Conservation (phyloP, 2,329 filamentous ascomycete genomes). For the Didymella keratinophila region DNA sequence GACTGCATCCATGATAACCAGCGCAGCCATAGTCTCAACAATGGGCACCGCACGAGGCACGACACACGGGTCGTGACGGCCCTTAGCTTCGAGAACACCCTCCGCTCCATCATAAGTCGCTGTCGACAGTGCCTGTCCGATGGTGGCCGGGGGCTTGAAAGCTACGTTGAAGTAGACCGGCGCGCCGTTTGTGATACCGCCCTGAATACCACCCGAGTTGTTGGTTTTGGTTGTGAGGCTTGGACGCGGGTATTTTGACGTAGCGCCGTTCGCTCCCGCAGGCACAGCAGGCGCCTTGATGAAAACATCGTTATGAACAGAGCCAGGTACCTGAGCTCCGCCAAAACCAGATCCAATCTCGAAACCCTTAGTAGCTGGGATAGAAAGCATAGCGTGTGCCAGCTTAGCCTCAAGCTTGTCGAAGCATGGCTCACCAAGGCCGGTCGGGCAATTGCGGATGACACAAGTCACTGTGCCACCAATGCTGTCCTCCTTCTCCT, state of each 20-base stretch:
- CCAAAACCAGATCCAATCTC: constrained; percentile 93
- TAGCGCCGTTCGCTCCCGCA: constrained; percentile 54
- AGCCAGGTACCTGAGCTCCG: constrained; percentile 85
- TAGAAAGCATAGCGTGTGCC: constrained; percentile 92
- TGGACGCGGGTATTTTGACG: constrained; percentile 56
- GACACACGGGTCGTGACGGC: constrained; percentile 92
- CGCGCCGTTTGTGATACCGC: constrained; percentile 92
- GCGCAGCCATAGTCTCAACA: constrained; percentile 88
- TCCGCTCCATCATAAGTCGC: constrained; percentile 78
- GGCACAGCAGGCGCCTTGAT: constrained; percentile 63
- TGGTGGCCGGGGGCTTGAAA: constrained; percentile 96
- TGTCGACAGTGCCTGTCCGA: constrained; percentile 86
- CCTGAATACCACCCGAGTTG: constrained; percentile 93
- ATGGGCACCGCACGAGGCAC: constrained; percentile 87
- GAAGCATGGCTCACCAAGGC: constrained; percentile 92
- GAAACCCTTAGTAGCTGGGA: constrained; percentile 94
- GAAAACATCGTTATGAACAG: constrained; percentile 91
- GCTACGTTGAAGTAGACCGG: constrained; percentile 93
- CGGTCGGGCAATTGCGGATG: constrained; percentile 82
- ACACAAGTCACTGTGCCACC: constrained; percentile 95
- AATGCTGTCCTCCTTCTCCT: constrained; percentile 84
- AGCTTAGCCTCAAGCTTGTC: constrained; percentile 94
- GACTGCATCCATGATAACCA: constrained; percentile 86
- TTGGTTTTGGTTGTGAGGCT: constrained; percentile 88
- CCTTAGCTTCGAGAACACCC: constrained; percentile 86